A percentile compares a stretch with the other conserved stretches of the same genome.
These are phyloP conservation scores for Hymenoscyphus occultus DNA, from an alignment of 2,329 filamentous ascomycete genomes.

Conservation along the genomic window DNA sequence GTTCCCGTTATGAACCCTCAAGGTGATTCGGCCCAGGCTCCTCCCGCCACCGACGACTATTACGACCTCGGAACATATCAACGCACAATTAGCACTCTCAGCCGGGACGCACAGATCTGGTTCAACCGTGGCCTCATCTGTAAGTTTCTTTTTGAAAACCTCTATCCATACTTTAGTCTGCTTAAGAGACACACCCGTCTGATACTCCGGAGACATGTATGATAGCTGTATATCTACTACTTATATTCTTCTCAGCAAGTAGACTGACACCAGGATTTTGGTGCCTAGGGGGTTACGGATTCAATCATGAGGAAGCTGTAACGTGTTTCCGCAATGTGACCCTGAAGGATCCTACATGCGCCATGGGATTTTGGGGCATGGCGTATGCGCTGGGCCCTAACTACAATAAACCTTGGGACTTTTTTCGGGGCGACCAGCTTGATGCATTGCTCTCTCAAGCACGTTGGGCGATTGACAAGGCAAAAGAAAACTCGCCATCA, in stretches of 20 bases:
- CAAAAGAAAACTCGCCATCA: constrained; percentile 38
- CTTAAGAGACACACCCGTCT: too few relatives aligned
- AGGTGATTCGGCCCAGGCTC: background rate
- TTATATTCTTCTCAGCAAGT: too few relatives aligned
- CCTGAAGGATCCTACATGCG: constrained; percentile 50
- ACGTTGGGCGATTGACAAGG: constrained; percentile 45
- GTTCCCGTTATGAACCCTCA: background rate
- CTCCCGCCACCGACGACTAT: constrained; percentile 18
- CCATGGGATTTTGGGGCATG: constrained; percentile 67
- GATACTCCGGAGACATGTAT: too few relatives aligned
- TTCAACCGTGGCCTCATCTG: constrained; percentile 71
- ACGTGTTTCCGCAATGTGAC: constrained; percentile 62
- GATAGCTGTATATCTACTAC: too few relatives aligned
- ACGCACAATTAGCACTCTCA: constrained; percentile 53
- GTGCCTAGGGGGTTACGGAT: constrained; percentile 55
- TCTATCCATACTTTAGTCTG: too few relatives aligned
- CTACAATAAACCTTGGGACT: constrained; percentile 74
- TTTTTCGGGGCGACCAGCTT: constrained; percentile 63
- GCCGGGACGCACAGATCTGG: constrained; percentile 57
- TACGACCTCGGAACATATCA: constrained; percentile 56
- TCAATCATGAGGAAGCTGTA: constrained; percentile 72
- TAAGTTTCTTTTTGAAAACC: too few relatives aligned
- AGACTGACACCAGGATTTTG: too few relatives aligned
- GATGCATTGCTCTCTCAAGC: constrained; percentile 48
- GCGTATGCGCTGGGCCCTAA: constrained; percentile 73